A percentile compares a stretch with the other conserved stretches of the same genome.
phyloP scores from a whole-genome alignment of 1,284 basidiomycete species.

The Microbotryomycetes sp. region DNA sequence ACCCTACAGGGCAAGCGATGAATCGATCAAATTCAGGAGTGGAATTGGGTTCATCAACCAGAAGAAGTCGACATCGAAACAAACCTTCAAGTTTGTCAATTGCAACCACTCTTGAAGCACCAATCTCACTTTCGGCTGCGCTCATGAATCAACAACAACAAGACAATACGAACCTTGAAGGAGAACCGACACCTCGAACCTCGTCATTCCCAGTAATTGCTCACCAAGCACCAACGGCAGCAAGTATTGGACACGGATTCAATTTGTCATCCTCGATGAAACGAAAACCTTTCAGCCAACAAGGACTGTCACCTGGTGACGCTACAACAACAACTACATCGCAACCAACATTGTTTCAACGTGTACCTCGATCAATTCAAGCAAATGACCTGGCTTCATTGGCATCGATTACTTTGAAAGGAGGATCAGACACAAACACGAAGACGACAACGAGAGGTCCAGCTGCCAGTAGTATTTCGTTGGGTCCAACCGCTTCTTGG shows the following conservation, averaged over 20 bases:
- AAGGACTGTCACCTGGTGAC: background rate
- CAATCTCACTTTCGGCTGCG: background rate
- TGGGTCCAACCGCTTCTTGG: background rate
- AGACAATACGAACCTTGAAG: too few relatives aligned
- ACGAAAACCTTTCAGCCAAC: background rate
- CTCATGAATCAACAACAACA: background rate
- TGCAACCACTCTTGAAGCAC: background rate
- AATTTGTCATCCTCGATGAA: background rate
- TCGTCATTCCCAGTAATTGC: background rate
- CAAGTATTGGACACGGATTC: background rate
- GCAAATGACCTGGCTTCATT: background rate
- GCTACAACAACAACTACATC: too few relatives aligned
- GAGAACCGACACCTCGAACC: background rate
- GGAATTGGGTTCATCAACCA: too few relatives aligned
- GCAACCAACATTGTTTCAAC: too few relatives aligned
- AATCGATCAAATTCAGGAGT: too few relatives aligned
- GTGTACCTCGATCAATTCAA: background rate
- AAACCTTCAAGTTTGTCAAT: background rate
- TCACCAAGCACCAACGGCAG: background rate
- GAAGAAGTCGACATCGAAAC: background rate
- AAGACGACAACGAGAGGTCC: background rate
- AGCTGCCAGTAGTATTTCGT: background rate
- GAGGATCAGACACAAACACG: background rate
- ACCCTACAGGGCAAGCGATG: too few relatives aligned
- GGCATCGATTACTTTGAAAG: background rate